Evolutionary conservation across 1,139 yeast species (phyloP).

Genomic region (Yamadazyma aaseri): DNA sequence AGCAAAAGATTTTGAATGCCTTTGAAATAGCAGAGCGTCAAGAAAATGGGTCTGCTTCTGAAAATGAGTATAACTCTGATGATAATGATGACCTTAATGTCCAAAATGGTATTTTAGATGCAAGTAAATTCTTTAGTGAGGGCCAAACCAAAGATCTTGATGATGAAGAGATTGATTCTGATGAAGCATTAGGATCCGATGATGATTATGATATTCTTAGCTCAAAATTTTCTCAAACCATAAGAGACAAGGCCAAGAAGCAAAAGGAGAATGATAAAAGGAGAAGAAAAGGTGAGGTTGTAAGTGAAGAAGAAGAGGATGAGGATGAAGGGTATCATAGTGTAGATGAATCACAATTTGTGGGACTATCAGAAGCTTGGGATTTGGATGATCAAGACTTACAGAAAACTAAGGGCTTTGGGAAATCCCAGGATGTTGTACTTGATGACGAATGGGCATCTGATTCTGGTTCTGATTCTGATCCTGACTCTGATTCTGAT

Average conservation of each 20-base stretch:
- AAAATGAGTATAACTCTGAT: conserved; percentile 16
- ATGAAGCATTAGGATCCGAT: conserved; percentile 74
- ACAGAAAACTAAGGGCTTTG: conserved; percentile 18
- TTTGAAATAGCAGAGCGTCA: conserved; percentile 48
- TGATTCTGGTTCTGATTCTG: conserved; percentile 21
- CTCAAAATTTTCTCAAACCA: conserved; percentile 66
- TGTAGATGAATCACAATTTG: conserved; percentile 70
- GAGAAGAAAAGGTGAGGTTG: conserved; percentile 18
- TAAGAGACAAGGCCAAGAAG: conserved; percentile 53
- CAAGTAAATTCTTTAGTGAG: conserved; percentile 28
- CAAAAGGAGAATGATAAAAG: conserved; percentile 26
- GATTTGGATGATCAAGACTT: conserved; percentile 68
- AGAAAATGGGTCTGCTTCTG: conserved; percentile 21
- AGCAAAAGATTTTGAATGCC: conserved; percentile 43
- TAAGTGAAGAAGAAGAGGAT: conserved; percentile 20
- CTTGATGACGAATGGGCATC: conserved; percentile 44
- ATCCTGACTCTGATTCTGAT: conserved; percentile 21
- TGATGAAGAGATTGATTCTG: conserved; percentile 75
- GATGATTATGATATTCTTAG: conserved; percentile 69
- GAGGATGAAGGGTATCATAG: conserved; percentile 52
- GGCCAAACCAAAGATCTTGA: conserved; percentile 35
- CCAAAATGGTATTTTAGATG: conserved; percentile 44
- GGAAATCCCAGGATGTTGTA: conserved; percentile 32
- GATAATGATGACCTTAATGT: conserved; percentile 23
- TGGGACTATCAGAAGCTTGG: conserved; percentile 85